Evolutionary conservation across 2,329 filamentous ascomycete genomes (phyloP).

Genomic region (Dothideomycetes sp.): DNA sequence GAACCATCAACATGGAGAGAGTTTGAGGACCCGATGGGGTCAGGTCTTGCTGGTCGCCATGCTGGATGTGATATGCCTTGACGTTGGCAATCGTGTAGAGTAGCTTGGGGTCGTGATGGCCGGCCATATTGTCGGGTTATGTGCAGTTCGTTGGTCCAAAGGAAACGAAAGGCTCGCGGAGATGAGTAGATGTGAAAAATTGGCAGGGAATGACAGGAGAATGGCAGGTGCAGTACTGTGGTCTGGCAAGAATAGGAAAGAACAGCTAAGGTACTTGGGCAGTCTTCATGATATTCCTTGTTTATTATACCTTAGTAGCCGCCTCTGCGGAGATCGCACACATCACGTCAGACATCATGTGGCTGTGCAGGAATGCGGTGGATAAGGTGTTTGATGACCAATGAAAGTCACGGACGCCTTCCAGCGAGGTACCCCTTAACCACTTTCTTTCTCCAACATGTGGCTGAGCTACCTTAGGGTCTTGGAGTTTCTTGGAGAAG

Average conservation of each 20-base stretch:
- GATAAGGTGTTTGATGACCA: no score
- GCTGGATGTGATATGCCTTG: constrained; percentile 78
- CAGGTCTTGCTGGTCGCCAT: constrained; percentile 74
- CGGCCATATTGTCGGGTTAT: constrained; percentile 25
- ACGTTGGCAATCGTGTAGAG: constrained; percentile 65
- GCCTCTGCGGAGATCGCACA: no score
- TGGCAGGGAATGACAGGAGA: not conserved
- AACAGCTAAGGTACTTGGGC: not conserved
- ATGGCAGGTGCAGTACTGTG: not conserved
- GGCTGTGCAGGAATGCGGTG: no score
- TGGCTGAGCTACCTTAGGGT: no score
- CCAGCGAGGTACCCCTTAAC: no score
- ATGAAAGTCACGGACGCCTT: no score
- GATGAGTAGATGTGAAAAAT: not conserved
- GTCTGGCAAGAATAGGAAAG: not conserved
- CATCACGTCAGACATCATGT: no score
- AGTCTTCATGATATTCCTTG: not conserved
- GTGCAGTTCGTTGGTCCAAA: not conserved
- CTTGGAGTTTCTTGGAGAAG: no score
- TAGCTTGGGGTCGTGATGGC: constrained; percentile 44
- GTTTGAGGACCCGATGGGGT: constrained; percentile 83
- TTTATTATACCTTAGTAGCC: no score
- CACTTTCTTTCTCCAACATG: no score
- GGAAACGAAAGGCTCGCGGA: not conserved
- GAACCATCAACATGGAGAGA: constrained; percentile 89